phyloP scores from a whole-genome alignment of 192 early-diverging fungal genomes.

The Podila verticillata region DNA sequence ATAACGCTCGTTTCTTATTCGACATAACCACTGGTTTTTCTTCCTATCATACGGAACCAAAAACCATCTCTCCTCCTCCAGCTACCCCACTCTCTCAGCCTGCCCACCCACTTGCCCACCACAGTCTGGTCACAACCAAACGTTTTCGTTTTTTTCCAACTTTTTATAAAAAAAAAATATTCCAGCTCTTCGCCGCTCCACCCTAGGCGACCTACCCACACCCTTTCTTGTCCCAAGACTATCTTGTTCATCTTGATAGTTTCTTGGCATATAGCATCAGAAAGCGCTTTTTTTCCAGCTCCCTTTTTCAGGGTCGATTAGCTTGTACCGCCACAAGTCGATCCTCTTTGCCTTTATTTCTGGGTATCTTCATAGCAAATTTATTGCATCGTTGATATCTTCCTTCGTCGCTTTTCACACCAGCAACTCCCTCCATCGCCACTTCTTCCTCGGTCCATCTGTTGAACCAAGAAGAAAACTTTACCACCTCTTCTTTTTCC shows the following conservation, averaged over 20 bases:
- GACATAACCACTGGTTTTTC: background rate
- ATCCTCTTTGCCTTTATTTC: background rate
- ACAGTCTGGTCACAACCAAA: conserved; percentile 1
- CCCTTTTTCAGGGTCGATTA: background rate
- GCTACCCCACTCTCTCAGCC: background rate
- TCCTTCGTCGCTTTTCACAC: background rate
- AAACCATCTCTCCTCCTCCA: conserved; percentile 1
- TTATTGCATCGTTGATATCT: background rate
- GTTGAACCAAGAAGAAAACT: background rate
- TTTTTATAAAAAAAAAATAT: conserved; percentile 2
- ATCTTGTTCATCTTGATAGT: background rate
- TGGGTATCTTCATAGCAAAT: background rate
- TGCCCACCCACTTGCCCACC: background rate
- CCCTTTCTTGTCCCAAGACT: background rate
- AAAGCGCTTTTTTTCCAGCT: conserved; percentile 1
- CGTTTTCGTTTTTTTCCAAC: background rate
- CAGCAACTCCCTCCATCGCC: background rate
- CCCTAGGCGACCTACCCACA: background rate
- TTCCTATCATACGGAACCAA: conserved; percentile 13
- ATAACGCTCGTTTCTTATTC: background rate
- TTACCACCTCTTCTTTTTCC: background rate
- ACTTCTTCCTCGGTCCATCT: conserved; percentile 11
- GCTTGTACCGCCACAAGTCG: background rate
- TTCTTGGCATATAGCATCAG: background rate
- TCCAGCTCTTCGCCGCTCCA: background rate